Evolutionary conservation across 208 protist genomes (phyloP).

Genomic region (Strigomonas culicis): DNA sequence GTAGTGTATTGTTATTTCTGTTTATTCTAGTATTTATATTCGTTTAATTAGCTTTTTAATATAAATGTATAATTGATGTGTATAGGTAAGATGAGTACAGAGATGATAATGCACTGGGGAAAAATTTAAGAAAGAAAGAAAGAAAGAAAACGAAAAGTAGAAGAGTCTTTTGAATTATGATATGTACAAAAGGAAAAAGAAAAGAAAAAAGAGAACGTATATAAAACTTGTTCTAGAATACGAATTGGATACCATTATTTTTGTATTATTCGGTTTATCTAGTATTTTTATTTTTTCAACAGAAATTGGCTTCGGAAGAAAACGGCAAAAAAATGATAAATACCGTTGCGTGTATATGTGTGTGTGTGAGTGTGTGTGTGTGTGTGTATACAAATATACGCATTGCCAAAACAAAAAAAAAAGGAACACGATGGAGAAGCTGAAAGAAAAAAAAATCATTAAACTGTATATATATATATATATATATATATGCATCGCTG

Average conservation of each 20-base stretch:
- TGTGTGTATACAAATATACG: background rate
- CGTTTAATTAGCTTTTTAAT: background rate
- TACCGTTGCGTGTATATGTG: slow-evolving; percentile 12
- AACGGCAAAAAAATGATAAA: background rate
- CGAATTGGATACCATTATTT: background rate
- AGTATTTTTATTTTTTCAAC: background rate
- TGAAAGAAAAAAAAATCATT: slow-evolving; percentile 3
- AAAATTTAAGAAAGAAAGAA: slow-evolving; percentile 7
- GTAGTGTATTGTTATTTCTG: background rate
- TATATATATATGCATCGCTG: slow-evolving; percentile 16
- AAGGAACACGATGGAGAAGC: background rate
- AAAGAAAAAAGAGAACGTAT: background rate
- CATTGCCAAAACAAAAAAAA: background rate
- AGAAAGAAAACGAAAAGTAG: background rate
- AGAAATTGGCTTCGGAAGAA: background rate
- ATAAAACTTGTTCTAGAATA: background rate
- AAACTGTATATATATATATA: slow-evolving; percentile 3
- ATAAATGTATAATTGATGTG: background rate
- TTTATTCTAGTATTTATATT: background rate
- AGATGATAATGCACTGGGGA: background rate
- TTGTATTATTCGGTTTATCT: background rate
- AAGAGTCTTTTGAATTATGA: background rate
- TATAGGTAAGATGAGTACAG: background rate
- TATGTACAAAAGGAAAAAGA: background rate
- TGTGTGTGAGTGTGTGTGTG: slow-evolving; percentile 1